These are phyloP conservation scores for Curvularia verruculosa DNA, from an alignment of 2,329 filamentous ascomycete genomes.

Conservation along the genomic window DNA sequence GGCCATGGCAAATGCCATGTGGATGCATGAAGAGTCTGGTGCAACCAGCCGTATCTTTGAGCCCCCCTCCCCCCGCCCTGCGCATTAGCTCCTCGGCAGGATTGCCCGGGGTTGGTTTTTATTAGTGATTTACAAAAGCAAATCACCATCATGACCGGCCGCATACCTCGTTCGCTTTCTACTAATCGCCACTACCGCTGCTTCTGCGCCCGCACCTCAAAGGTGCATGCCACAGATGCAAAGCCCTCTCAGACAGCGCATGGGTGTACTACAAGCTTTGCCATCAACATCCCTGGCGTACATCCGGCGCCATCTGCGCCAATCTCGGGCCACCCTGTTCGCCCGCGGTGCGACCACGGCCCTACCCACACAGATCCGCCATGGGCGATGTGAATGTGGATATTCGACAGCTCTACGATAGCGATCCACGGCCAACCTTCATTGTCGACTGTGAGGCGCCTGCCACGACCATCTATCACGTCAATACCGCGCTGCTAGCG, in stretches of 20 bases:
- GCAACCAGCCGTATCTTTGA: neutral
- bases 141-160: slow-evolving; percentile 4
- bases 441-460: slow-evolving; percentile 16
- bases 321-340: neutral
- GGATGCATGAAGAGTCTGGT: neutral
- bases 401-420: slow-evolving; percentile 18
- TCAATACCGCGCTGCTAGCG: slow-evolving; percentile 18
- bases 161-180: slow-evolving; percentile 1
- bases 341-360: slow-evolving; percentile 9
- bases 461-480: slow-evolving; percentile 10
- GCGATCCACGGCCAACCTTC: slow-evolving; percentile 22
- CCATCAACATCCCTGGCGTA: neutral
- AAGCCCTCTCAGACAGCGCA: neutral
- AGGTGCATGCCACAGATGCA: neutral
- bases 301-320: slow-evolving; percentile 1
- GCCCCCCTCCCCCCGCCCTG: neutral
- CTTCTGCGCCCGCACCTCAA: slow-evolving; percentile 1
- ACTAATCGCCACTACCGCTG: neutral
- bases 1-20: slow-evolving; percentile 1
- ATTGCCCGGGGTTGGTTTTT: slow-evolving; percentile 2
- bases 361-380: slow-evolving; percentile 10
- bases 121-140: neutral
- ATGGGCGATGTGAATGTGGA: slow-evolving; percentile 16
- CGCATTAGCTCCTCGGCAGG: slow-evolving; percentile 11
- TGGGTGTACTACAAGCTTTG: neutral